Evolutionary conservation across 257 asterid species (phyloP), one percentile per base, ranked within the genome.

Genomic region (Primulina tabacum): DNA sequence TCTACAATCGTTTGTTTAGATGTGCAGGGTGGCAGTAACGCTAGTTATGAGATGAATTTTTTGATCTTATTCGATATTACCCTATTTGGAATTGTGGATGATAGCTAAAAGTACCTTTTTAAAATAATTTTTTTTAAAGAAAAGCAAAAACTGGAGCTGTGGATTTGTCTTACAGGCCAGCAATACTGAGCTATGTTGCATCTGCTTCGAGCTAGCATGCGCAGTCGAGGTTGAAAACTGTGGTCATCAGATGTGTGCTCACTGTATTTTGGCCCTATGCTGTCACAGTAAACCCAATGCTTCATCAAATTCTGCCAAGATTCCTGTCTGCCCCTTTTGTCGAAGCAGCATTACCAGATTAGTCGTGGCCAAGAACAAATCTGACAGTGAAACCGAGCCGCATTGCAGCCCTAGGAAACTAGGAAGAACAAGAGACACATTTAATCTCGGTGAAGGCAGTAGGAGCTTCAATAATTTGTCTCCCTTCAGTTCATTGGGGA

Each of bases 191-290:
- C 80, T 87, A 52, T 90, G 97, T 77, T 84, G 92, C 85, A 90
- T 90, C 64, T 90, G 96, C 86, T 90, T 90, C 7, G 96, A 90
- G 78, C 90, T 87, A 11, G 76, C 55, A 0, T 87, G 96, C 74
- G 81, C 84, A 16, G 85, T 90, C 4, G 96, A 90, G 85, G 88
- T 90, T 62, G 87, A 83, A 69, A 71, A 73, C 58, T 90, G 97
- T 67, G 88, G 96, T 26, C 97, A 90, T 72, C 90, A 85, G 65
- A 90, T 90, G 92, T 90, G 97, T 75, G 97, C 96, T 33, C 86
- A 83, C 68, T 88, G 97, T 64, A 67, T 79, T 50, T 81, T 90
- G 53, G 88, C 95, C 63, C 80, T 90, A 62, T 88, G 96, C 70
- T 90, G 96, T 75, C 91, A 85, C 84, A 81, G 70, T 69, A 87